Base-by-base conservation (phyloP, 495 filamentous ascomycete species). In the Tuber umbilicatum region DNA sequence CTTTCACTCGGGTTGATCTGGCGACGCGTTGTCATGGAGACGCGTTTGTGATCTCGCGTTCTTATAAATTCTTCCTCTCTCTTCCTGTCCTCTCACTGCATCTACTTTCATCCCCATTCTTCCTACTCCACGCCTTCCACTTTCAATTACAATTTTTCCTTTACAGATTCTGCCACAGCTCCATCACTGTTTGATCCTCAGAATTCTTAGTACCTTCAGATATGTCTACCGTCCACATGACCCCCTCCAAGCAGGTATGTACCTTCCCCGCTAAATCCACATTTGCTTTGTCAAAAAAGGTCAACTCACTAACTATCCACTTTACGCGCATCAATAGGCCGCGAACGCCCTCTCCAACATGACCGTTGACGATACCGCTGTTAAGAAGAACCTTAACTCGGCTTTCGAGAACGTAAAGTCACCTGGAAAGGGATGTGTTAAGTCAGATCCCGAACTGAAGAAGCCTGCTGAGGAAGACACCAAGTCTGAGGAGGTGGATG, bases 161-260 rank as follows among this genome's bases (percentile, higher is more conserved):
- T 17, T 35, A 35, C 27, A 35, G 35, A 27, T 35, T 35, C 12
- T 64, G 14, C 16, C 35, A 35, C 55, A 64, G 55, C 27, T 6
- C 14, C 31, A 64, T 14, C 14, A 16, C n/a, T 16, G 12, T 2
- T 31, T 31, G 10, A 64, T 64, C 14, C 27, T 31, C 17, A 31
- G 27, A 64, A 35, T 17, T 31, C 55, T 14, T 17, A 14, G 2
- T 14, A 64, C 27, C 55, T 35, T 31, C 55, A 64, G 14, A 16
- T 1, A 64, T 64, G 55, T 64, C 55, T 64, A 7, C 55, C 14
- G 31, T 31, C 16, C 55, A 64, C 14, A 83, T 93, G 82, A 95
- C 92, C 78, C 92, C 93, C 72, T 95, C 93, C 76, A 95, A 97
- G 89, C 90, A 92, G 89, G 93, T 94, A 87, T 81, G 82, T 81